phyloP scores from a whole-genome alignment of 2,329 filamentous ascomycete genomes.

The Cercospora berteroae region DNA sequence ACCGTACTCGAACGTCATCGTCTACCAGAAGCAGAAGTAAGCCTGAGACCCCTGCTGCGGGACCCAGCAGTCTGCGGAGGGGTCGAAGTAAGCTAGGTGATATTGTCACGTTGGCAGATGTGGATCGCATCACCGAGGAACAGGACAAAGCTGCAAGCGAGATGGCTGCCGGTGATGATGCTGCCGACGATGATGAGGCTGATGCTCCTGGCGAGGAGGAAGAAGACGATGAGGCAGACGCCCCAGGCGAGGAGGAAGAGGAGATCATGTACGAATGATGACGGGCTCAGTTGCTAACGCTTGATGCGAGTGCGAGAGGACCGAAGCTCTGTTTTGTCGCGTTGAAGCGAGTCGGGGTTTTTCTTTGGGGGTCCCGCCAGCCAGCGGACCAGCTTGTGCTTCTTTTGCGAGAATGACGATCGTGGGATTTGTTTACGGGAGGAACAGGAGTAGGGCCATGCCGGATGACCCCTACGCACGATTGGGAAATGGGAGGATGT shows the following conservation, averaged over 20 bases:
- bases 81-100: constrained; percentile 48
- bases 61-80: constrained; percentile 31
- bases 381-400: background rate
- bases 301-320: background rate
- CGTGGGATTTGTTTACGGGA: background rate
- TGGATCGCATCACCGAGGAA: constrained; percentile 26
- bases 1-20: constrained; percentile 4
- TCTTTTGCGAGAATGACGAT: background rate
- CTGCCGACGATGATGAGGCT: constrained; percentile 26
- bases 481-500: background rate
- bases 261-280: constrained; percentile 33
- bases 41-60: constrained; percentile 15
- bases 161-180: constrained; percentile 26
- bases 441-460: background rate
- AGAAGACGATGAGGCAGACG: constrained; percentile 31
- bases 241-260: constrained; percentile 29
- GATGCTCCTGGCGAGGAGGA: constrained; percentile 28
- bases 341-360: constrained; percentile 1
- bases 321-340: background rate
- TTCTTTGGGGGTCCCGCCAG: background rate
- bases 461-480: background rate
- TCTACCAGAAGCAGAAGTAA: background rate
- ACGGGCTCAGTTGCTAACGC: background rate
- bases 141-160: constrained; percentile 26
- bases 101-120: constrained; percentile 30